Percentiles rank a stretch among this genome's conserved stretches.
phyloP scores from a whole-genome alignment of 257 asterid genomes.

The Primulina eburnea region DNA sequence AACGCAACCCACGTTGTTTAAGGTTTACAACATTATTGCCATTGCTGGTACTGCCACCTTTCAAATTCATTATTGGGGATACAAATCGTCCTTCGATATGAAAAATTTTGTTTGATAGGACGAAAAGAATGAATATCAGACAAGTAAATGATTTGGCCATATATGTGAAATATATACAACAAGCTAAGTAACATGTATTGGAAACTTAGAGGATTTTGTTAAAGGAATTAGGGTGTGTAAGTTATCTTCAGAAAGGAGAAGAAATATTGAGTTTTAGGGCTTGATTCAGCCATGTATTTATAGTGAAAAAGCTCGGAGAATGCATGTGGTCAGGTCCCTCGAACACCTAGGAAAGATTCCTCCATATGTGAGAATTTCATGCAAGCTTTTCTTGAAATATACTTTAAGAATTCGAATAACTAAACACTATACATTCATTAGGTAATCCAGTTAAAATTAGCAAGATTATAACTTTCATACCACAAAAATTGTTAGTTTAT shows the following conservation, averaged over 20 bases:
- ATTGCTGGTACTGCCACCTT: background rate
- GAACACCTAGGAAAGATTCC: slow-evolving; percentile 49
- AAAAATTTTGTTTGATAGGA: slow-evolving; percentile 32
- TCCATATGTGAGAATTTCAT: background rate
- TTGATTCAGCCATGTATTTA: slow-evolving; percentile 33
- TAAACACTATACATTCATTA: background rate
- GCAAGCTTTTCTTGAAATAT: slow-evolving; percentile 11
- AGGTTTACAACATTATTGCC: slow-evolving; percentile 5
- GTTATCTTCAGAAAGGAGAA: too few relatives aligned
- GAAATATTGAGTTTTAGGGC: slow-evolving; percentile 3
- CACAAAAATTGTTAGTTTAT: too few relatives aligned
- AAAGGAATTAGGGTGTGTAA: too few relatives aligned
- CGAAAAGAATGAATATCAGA: slow-evolving; percentile 30
- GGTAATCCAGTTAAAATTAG: background rate
- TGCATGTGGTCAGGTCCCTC: slow-evolving; percentile 47
- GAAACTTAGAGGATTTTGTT: background rate
- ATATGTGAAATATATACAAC: background rate
- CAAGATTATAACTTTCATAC: too few relatives aligned
- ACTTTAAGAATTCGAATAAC: background rate
- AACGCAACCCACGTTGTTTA: slow-evolving; percentile 1
- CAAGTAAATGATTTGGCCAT: slow-evolving; percentile 31
- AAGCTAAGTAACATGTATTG: background rate
- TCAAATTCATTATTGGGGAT: background rate
- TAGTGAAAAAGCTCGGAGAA: slow-evolving; percentile 33
- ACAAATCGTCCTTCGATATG: slow-evolving; percentile 38